These are phyloP conservation scores for Hyphodiscus hymeniophilus DNA, from an alignment of 495 filamentous ascomycete genomes.

Conservation along the genomic window DNA sequence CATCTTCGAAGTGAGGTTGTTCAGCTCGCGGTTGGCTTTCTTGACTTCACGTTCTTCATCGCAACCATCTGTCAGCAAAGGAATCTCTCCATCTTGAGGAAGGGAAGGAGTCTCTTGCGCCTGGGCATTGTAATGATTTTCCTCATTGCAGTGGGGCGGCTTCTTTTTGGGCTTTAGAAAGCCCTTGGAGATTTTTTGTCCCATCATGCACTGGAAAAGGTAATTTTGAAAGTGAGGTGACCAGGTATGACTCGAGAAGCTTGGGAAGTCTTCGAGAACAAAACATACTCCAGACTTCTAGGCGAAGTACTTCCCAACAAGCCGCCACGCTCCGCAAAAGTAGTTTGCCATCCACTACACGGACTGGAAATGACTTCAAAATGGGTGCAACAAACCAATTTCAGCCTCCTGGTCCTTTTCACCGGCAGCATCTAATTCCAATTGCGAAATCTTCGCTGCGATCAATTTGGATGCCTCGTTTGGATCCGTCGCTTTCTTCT, in stretches of 20 bases:
- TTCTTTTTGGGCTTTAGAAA: background rate
- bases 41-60: constrained; percentile 60
- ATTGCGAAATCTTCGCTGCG: constrained; percentile 86
- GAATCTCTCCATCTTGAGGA: background rate
- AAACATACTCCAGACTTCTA: background rate
- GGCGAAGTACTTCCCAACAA: background rate
- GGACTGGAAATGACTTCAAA: background rate
- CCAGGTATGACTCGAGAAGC: background rate
- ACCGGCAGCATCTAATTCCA: constrained; percentile 84
- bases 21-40: constrained; percentile 86
- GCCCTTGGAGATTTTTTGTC: background rate
- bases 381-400: constrained; percentile 66
- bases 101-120: background rate
- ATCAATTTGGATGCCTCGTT: constrained; percentile 84
- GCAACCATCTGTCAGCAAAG: constrained; percentile 2
- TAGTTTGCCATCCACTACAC: background rate
- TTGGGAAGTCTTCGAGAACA: background rate
- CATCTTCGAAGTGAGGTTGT: constrained; percentile 71
- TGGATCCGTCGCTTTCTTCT: constrained; percentile 63
- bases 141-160: too few species aligned
- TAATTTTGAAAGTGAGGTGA: background rate
- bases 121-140: too few species aligned
- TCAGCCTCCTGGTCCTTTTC: constrained; percentile 94
- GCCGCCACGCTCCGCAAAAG: background rate
- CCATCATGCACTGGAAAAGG: background rate